Evolutionary conservation across 176 grass and related monocot genomes (phyloP), one percentile per base, ranked within the genome.

Genomic region (Phragmites australis): DNA sequence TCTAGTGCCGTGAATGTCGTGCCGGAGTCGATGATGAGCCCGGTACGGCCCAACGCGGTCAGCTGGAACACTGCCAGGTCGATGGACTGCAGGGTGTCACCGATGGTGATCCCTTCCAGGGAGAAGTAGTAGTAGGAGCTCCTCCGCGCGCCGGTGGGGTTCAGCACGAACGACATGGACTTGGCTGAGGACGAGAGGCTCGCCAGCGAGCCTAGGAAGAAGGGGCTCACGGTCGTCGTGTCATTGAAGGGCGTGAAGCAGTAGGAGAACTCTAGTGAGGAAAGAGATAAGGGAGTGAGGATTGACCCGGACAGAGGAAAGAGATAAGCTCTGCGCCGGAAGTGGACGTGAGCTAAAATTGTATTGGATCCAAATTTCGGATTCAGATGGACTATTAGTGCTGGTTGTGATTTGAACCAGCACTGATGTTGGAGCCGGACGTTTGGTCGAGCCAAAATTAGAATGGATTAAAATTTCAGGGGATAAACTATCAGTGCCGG

Each of bases 81-180:
- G 66, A 88, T 88, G 48, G 80, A 67, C 21, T 83, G 80, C 16
- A n/a, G 7, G 8, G 67, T 49, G 18, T 88, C 74, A 29, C 74
- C 80, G 7, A 88, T 29, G n/a, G 74, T 73, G 66, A 88, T 83
- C 57, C 80, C 80, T 78, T 83, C 80, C 17, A 83, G 72, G 37
- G 80, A 73, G 54, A 87, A 79, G 85, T 87, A 87, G 79, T 87
- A 87, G 47, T 82, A 87, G 6, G 72, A 87, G 58, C 74, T 73
- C 48, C 47, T 25, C 21, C 73, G 27, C 21, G n/a, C 26, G 6
- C 37, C 66, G 48, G 5, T 1, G 9, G 80, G 86, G 66, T 37
- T 83, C 1, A 46, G 55, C 9, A 50, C 21, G 65, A 88, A 83
- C 48, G 65, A 73, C 73, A 74, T 85, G 56, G 71, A 46, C 64